Percentiles rank a stretch among this genome's conserved stretches.
Evolutionary conservation across 2,329 filamentous ascomycete species (phyloP).

Genomic region (Penicillium sp.): DNA sequence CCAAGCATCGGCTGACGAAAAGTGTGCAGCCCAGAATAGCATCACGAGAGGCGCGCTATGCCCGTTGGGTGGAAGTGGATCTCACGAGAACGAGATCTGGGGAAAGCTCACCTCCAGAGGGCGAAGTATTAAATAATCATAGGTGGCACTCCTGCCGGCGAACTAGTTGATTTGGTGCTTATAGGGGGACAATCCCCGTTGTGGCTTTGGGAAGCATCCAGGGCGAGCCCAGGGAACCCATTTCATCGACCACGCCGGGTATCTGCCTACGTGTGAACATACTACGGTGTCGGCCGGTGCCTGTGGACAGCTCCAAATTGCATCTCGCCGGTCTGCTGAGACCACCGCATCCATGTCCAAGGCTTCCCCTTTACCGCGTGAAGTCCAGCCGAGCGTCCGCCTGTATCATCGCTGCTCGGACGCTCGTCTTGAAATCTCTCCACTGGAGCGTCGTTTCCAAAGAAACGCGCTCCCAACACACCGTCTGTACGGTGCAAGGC

Average conservation of each 20-base stretch:
- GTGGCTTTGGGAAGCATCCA: slow-evolving; percentile 16
- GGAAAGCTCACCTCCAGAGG: slow-evolving; percentile 15
- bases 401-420: background rate
- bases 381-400: background rate
- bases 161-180: slow-evolving; percentile 10
- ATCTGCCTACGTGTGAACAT: too few relatives aligned
- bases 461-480: slow-evolving; percentile 10
- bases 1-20: too few relatives aligned
- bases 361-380: too few relatives aligned
- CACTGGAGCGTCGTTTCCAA: slow-evolving; percentile 10
- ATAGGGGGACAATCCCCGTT: slow-evolving; percentile 11
- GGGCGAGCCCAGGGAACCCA: slow-evolving; percentile 12
- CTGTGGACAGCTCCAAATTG: too few relatives aligned
- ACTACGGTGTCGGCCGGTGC: background rate
- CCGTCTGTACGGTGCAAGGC: background rate
- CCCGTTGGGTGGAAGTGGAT: slow-evolving; percentile 21
- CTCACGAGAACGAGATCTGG: slow-evolving; percentile 16
- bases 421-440: background rate
- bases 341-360: too few relatives aligned
- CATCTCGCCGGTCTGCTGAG: too few relatives aligned
- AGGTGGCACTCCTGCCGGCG: slow-evolving; percentile 13
- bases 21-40: too few relatives aligned
- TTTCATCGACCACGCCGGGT: slow-evolving; percentile 7
- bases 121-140: too few relatives aligned
- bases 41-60: slow-evolving; percentile 19